phyloP scores from a whole-genome alignment of 306 rosid genomes.

The Cucurbita moschata region DNA sequence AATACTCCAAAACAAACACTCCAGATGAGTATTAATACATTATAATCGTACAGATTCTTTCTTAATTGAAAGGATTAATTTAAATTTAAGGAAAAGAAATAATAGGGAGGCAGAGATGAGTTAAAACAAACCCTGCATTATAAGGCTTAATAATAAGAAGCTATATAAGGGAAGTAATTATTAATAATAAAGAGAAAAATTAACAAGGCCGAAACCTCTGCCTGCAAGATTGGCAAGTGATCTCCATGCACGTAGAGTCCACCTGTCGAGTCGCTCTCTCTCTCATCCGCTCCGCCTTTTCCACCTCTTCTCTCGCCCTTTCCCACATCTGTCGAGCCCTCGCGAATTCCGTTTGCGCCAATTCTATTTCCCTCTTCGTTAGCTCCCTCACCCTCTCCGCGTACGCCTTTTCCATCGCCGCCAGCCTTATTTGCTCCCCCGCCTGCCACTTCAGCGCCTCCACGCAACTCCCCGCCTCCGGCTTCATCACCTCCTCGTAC shows the following conservation, averaged over 20 bases:
- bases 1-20: neutral
- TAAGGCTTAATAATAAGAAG: neutral
- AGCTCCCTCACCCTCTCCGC: conserved; percentile 84
- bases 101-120: neutral
- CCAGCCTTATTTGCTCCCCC: conserved; percentile 81
- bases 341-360: conserved; percentile 82
- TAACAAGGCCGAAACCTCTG: conserved; percentile 62
- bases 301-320: conserved; percentile 77
- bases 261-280: conserved; percentile 47
- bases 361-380: conserved; percentile 80
- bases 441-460: conserved; percentile 87
- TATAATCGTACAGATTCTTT: neutral
- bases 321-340: conserved; percentile 93
- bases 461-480: conserved; percentile 23
- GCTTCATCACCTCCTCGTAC: conserved; percentile 6
- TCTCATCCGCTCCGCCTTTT: conserved; percentile 66
- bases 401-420: conserved; percentile 87
- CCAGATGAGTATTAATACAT: neutral
- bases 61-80: neutral
- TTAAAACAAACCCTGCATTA: neutral
- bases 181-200: neutral
- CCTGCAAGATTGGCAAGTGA: conserved; percentile 92
- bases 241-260: conserved; percentile 86
- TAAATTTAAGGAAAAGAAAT: too few relatives aligned
- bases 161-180: neutral